Conservation (phyloP, 192 early-diverging fungal genomes). For the Gonapodya sp. region DNA sequence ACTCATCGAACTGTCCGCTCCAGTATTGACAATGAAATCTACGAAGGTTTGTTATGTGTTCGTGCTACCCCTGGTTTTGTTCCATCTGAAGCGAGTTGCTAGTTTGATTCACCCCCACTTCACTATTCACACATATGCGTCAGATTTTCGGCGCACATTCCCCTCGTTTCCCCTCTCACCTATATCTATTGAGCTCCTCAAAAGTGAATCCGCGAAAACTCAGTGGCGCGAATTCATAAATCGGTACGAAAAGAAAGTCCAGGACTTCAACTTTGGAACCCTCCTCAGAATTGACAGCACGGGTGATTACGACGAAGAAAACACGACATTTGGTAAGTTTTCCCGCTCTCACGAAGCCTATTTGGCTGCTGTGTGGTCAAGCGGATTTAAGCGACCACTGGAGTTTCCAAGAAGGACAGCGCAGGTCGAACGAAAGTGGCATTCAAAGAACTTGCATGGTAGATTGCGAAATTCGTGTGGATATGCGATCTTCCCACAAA, state of each 20-base stretch:
- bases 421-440: too few relatives aligned
- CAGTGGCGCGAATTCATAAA: conserved; percentile 83
- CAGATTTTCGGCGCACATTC: conserved; percentile 65
- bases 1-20: too few relatives aligned
- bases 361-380: conserved; percentile 14
- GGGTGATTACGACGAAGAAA: conserved; percentile 75
- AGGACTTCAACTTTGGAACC: conserved; percentile 91
- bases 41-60: conserved; percentile 8
- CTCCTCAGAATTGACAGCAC: conserved; percentile 65
- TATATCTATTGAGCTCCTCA: conserved; percentile 75
- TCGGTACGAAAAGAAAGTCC: conserved; percentile 76
- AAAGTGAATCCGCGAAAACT: conserved; percentile 66
- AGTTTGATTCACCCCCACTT: not conserved
- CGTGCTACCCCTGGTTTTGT: not conserved
- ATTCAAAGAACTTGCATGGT: too few relatives aligned
- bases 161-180: conserved; percentile 59
- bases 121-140: conserved; percentile 71
- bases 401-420: not conserved
- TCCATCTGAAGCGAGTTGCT: not conserved
- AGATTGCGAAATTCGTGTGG: too few relatives aligned
- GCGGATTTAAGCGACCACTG: too few relatives aligned
- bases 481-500: too few relatives aligned
- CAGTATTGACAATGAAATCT: conserved; percentile 18
- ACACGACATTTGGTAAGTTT: conserved; percentile 76
- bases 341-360: not conserved